Base-by-base conservation (phyloP, 805 yeast genomes). In the Ogataea corticis region DNA sequence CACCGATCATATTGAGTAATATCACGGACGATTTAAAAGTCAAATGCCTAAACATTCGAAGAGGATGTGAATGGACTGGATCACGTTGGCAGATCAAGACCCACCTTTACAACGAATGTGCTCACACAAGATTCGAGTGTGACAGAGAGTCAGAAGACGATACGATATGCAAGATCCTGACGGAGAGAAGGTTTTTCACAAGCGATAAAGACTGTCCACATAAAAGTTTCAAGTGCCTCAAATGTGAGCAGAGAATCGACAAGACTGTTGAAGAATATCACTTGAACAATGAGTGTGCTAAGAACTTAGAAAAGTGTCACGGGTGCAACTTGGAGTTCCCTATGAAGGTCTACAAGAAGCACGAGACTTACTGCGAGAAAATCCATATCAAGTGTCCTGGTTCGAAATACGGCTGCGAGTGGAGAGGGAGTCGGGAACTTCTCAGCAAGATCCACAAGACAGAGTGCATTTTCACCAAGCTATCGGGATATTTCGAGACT, bases 1-100 rank as follows among this genome's bases (percentile, higher is more conserved):
- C 87, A 2, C 87, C 88, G 0, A 72, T 80, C 17, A 63, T 83
- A 7, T 66, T 83, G 3, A 61, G 75, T n/a, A 80, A 81, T 52
- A 71, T 84, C 54, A 69, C 82, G 1, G 85, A 83, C 57, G 87
- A 82, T 33, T 67, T 83, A 37, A 64, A 69, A 37, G 87, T 83
- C 2, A 61, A 60, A 39, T 83, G 90, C 56, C 67, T 81, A 40
- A 77, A 79, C 52, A 40, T 51, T 6, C 64, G 57, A 32, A 58
- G 83, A 37, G 88, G 87, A 0, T 83, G 89, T 57, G 57, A 48
- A 1, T 77, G 82, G 79, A 54, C 51, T 4, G 85, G 84, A 3
- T 70, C 77, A 44, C 65, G 87, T 17, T 82, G 87, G 84, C 73
- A 75, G 42, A 55, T 82, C 6, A 72, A 73, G 41, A 70, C 64